These are phyloP conservation scores for Metschnikowia noctiluminum DNA, from an alignment of 805 yeast species.

Conservation along the genomic window DNA sequence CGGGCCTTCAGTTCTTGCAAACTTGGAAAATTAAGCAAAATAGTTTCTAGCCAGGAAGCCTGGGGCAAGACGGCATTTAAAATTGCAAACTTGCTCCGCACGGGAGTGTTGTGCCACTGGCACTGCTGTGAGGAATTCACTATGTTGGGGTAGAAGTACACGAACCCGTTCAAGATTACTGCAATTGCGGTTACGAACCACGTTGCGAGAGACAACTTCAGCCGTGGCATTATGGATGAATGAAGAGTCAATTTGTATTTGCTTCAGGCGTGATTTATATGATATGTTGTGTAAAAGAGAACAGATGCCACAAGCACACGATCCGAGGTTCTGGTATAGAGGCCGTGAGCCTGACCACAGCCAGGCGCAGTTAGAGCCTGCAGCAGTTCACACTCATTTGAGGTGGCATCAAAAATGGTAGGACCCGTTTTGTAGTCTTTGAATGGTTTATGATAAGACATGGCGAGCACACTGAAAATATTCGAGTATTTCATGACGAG, in stretches of 20 bases:
- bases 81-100: constrained; percentile 12
- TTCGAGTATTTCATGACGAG: no score
- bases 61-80: constrained; percentile 12
- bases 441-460: no score
- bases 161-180: constrained; percentile 53
- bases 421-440: no score
- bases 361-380: not conserved
- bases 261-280: no score
- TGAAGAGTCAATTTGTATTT: not conserved
- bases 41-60: constrained; percentile 13
- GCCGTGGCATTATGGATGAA: constrained; percentile 2
- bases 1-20: constrained; percentile 13
- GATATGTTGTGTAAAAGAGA: not conserved
- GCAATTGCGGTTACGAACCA: constrained; percentile 38
- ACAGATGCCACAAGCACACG: not conserved
- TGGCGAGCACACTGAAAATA: no score
- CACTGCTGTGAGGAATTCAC: constrained; percentile 45
- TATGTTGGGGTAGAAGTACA: constrained; percentile 74
- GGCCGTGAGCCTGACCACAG: not conserved
- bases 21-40: constrained; percentile 24
- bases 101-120: constrained; percentile 48
- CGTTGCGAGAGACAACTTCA: constrained; percentile 12
- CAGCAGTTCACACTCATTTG: not conserved
- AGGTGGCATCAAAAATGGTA: not conserved
- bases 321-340: not conserved